Percentiles rank a stretch among this genome's conserved stretches.
Evolutionary conservation across 169 alveolate species (phyloP).

Genomic region (Perkinsus chesapeaki): DNA sequence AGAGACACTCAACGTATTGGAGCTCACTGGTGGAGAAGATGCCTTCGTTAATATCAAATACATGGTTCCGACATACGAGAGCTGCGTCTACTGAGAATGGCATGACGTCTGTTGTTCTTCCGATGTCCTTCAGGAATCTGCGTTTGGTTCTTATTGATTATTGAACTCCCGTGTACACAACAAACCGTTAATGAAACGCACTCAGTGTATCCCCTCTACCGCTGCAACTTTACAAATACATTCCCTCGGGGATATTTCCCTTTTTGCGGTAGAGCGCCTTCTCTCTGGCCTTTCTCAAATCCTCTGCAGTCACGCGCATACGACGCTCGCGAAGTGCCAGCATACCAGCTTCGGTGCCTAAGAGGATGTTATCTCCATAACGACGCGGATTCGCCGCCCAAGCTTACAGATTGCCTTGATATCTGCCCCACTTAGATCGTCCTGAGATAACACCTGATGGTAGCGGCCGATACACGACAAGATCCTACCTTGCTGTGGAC

Average conservation of each 20-base stretch:
- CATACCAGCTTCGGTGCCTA: slow-evolving; percentile 94
- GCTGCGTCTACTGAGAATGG: slow-evolving; percentile 41
- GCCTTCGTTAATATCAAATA: slow-evolving; percentile 60
- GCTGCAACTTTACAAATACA: slow-evolving; percentile 55
- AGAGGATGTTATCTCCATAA: not conserved
- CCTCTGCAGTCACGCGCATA: slow-evolving; percentile 93
- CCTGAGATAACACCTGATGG: slow-evolving; percentile 27
- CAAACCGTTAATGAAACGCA: not conserved
- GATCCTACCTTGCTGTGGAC: slow-evolving; percentile 80
- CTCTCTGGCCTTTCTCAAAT: slow-evolving; percentile 95
- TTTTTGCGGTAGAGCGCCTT: slow-evolving; percentile 96
- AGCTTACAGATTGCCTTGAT: slow-evolving; percentile 88
- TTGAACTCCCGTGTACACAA: not conserved
- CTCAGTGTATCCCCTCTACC: not conserved
- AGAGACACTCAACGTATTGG: slow-evolving; percentile 66
- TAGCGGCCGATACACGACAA: not conserved
- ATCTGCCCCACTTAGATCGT: slow-evolving; percentile 98
- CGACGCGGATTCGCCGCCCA: not conserved
- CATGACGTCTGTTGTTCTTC: not conserved
- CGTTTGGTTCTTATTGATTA: not conserved
- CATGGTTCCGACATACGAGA: slow-evolving; percentile 60
- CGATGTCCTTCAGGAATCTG: not conserved
- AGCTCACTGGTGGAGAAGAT: slow-evolving; percentile 67
- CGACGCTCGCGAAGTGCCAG: slow-evolving; percentile 98
- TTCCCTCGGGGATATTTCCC: slow-evolving; percentile 95